These are phyloP conservation scores for Arthrobotrys sinensis DNA, from an alignment of 2,329 filamentous ascomycete genomes.

Conservation along the genomic window DNA sequence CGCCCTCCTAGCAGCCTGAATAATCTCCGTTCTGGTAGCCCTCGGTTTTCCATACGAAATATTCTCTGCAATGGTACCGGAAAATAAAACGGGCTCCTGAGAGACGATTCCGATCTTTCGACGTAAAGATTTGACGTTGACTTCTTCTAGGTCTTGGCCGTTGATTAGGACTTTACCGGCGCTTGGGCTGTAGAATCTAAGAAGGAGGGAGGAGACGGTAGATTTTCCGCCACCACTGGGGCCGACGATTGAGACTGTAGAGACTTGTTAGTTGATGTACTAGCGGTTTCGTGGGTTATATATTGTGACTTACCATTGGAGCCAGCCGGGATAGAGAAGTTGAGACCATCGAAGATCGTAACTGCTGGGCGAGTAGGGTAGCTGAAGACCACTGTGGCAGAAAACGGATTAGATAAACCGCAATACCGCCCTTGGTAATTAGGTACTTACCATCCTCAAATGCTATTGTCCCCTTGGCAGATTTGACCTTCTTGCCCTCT, in stretches of 20 bases:
- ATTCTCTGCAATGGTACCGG: slow-evolving; percentile 86
- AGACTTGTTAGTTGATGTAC: neutral
- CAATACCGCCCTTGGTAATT: too few relatives aligned
- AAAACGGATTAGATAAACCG: neutral
- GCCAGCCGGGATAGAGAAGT: slow-evolving; percentile 92
- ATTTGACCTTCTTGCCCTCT: slow-evolving; percentile 82
- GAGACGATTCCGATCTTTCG: slow-evolving; percentile 94
- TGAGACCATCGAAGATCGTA: slow-evolving; percentile 87
- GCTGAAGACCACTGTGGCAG: slow-evolving; percentile 78
- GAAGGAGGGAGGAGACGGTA: slow-evolving; percentile 84
- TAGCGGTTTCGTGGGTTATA: too few relatives aligned
- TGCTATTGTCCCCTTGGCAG: slow-evolving; percentile 88
- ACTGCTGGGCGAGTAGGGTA: slow-evolving; percentile 96
- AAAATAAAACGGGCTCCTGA: slow-evolving; percentile 94
- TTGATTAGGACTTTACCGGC: slow-evolving; percentile 84
- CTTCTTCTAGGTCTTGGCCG: slow-evolving; percentile 82
- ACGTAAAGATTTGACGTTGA: slow-evolving; percentile 94
- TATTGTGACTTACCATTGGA: slow-evolving; percentile 73
- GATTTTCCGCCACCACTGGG: slow-evolving; percentile 97
- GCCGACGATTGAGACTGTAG: slow-evolving; percentile 87
- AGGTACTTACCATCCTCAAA: slow-evolving; percentile 75
- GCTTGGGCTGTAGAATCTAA: slow-evolving; percentile 91
- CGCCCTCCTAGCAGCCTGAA: slow-evolving; percentile 87
- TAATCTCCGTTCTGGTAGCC: slow-evolving; percentile 84
- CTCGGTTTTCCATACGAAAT: slow-evolving; percentile 90